These are phyloP conservation scores for Candida piceae DNA, from an alignment of 805 yeast genomes.

Conservation along the genomic window DNA sequence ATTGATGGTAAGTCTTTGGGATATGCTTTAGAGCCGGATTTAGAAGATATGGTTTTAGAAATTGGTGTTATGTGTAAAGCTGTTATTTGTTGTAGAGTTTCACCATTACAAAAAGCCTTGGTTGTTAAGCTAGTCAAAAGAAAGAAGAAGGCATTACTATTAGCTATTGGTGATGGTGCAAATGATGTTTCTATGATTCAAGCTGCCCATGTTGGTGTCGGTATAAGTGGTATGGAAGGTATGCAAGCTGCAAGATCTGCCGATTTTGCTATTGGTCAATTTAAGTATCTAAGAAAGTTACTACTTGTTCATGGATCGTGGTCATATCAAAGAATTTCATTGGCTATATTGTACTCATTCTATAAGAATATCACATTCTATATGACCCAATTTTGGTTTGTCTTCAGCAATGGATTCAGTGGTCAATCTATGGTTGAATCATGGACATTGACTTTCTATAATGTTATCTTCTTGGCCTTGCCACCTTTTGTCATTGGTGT, in stretches of 20 bases:
- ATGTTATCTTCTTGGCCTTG: slow-evolving; percentile 86
- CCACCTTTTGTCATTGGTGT: slow-evolving; percentile 97
- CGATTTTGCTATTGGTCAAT: slow-evolving; percentile 95
- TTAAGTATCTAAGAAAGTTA: slow-evolving; percentile 76
- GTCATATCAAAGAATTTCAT: slow-evolving; percentile 93
- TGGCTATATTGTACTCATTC: slow-evolving; percentile 89
- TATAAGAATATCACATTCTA: slow-evolving; percentile 93
- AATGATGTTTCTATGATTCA: slow-evolving; percentile 99
- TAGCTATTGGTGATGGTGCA: slow-evolving; percentile 99
- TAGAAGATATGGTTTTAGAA: slow-evolving; percentile 73
- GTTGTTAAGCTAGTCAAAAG: slow-evolving; percentile 93
- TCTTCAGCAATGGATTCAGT: slow-evolving; percentile 83
- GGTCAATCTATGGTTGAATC: slow-evolving; percentile 97
- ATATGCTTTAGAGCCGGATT: slow-evolving; percentile 75
- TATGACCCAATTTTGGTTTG: slow-evolving; percentile 98
- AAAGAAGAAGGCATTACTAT: slow-evolving; percentile 64
- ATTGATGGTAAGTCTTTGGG: slow-evolving; percentile 92
- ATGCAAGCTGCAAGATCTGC: slow-evolving; percentile 99
- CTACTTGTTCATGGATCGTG: slow-evolving; percentile 94
- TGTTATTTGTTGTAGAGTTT: slow-evolving; percentile 95
- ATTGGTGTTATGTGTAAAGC: slow-evolving; percentile 88
- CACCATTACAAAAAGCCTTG: slow-evolving; percentile 93
- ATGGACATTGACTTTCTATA: slow-evolving; percentile 95
- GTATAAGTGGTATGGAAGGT: slow-evolving; percentile 99
- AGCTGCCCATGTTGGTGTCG: slow-evolving; percentile 99